phyloP scores from a whole-genome alignment of 768 basidiomycete species.

The Phlebiopsis gigantea region DNA sequence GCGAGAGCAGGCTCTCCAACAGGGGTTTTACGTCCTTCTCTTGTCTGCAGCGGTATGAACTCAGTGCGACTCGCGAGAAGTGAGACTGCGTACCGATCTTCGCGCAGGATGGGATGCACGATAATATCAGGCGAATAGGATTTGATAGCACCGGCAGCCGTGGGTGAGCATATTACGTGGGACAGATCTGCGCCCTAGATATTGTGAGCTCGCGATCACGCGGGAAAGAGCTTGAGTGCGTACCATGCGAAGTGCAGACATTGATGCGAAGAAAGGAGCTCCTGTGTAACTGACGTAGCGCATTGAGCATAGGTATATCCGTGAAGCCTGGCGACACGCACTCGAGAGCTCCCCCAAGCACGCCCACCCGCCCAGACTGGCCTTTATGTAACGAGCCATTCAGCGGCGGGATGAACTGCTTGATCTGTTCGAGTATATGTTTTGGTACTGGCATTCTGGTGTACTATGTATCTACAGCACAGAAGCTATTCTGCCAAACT shows the following conservation, averaged over 20 bases:
- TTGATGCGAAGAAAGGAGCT: slow-evolving; percentile 93
- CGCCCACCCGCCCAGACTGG: slow-evolving; percentile 92
- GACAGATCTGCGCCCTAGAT: slow-evolving; percentile 85
- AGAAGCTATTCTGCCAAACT: no score
- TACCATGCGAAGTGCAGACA: slow-evolving; percentile 84
- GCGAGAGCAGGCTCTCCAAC: slow-evolving; percentile 65
- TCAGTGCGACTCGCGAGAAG: neutral
- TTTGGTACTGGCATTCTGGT: slow-evolving; percentile 55
- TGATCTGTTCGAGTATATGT: slow-evolving; percentile 63
- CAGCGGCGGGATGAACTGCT: slow-evolving; percentile 84
- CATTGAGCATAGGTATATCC: neutral
- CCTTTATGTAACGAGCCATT: slow-evolving; percentile 90
- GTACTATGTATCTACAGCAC: neutral
- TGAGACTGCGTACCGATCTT: slow-evolving; percentile 48
- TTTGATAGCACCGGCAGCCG: slow-evolving; percentile 90
- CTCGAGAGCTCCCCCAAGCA: slow-evolving; percentile 93
- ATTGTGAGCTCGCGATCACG: neutral
- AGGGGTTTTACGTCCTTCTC: slow-evolving; percentile 36
- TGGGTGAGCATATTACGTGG: slow-evolving; percentile 95
- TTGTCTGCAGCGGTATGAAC: neutral
- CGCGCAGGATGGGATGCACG: slow-evolving; percentile 86
- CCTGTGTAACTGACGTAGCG: slow-evolving; percentile 76
- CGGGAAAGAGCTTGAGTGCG: slow-evolving; percentile 18
- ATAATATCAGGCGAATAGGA: slow-evolving; percentile 96
- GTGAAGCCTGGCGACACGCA: no score